Conservation (phyloP, 192 early-diverging fungal species). For the Glomus cerebriforme region DNA sequence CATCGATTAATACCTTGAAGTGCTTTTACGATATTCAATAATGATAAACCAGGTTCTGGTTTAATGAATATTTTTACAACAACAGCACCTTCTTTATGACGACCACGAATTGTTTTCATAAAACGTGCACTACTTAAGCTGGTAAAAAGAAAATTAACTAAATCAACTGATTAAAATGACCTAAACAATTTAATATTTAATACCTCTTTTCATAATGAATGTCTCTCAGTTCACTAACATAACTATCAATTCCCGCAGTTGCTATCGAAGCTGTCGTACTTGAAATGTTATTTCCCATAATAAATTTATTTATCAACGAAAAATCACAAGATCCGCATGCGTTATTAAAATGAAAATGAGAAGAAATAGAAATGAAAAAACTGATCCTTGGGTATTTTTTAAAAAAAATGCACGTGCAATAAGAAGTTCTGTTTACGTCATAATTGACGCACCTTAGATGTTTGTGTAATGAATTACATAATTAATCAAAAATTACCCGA, state of each 20-base stretch:
- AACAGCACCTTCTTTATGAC: slow-evolving; percentile 77
- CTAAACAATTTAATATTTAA: neutral
- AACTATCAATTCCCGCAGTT: slow-evolving; percentile 69
- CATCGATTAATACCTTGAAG: slow-evolving; percentile 52
- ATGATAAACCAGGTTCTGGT: slow-evolving; percentile 64
- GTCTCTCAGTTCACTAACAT: slow-evolving; percentile 71
- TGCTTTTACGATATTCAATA: slow-evolving; percentile 54
- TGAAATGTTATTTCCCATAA: slow-evolving; percentile 75
- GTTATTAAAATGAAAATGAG: neutral
- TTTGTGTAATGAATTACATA: too few relatives aligned
- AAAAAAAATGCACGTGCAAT: too few relatives aligned
- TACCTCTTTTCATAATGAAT: slow-evolving; percentile 74
- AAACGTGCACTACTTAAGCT: slow-evolving; percentile 91
- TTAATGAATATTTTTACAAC: slow-evolving; percentile 95
- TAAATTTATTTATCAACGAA: neutral
- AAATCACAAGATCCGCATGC: neutral
- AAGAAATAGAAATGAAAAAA: too few relatives aligned
- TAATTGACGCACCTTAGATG: too few relatives aligned
- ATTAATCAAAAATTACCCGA: too few relatives aligned
- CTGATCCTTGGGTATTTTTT: too few relatives aligned
- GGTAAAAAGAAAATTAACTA: neutral
- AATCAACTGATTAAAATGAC: neutral
- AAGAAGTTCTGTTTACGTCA: too few relatives aligned
- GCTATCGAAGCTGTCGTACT: slow-evolving; percentile 61
- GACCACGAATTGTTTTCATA: slow-evolving; percentile 91